phyloP scores from a whole-genome alignment of 176 grass and related monocot genomes.

The Oryza longistaminata region DNA sequence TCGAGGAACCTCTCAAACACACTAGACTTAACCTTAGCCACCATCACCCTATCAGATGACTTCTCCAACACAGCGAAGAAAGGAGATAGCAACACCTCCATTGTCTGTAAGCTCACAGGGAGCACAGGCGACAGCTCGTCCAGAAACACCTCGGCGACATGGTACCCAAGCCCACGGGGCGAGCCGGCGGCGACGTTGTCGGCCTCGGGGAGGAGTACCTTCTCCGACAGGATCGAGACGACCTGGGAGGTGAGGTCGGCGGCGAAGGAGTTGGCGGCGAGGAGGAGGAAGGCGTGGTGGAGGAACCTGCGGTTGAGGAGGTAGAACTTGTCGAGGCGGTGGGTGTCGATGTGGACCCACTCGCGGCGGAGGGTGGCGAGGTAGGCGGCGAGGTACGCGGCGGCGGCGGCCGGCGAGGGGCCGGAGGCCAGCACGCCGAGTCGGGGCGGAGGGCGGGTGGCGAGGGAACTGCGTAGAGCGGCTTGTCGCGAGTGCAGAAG shows the following conservation, averaged over 20 bases:
- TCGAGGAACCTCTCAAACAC: slow-evolving; percentile 63
- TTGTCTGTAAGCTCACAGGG: slow-evolving; percentile 45
- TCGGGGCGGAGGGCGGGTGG: too few relatives aligned
- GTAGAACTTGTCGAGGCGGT: slow-evolving; percentile 98
- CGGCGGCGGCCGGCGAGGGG: slow-evolving; percentile 30
- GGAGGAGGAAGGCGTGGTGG: slow-evolving; percentile 65
- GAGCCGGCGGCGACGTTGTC: slow-evolving; percentile 31
- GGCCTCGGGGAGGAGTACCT: slow-evolving; percentile 48
- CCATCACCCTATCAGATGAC: slow-evolving; percentile 62
- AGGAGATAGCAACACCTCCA: slow-evolving; percentile 51
- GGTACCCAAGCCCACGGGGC: slow-evolving; percentile 64
- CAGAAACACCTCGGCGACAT: slow-evolving; percentile 75
- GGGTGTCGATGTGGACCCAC: slow-evolving; percentile 82
- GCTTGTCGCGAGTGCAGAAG: slow-evolving; percentile 94
- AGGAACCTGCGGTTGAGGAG: slow-evolving; percentile 82
- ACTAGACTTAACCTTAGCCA: slow-evolving; percentile 68
- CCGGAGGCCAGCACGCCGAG: slow-evolving; percentile 54
- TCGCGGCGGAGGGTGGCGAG: slow-evolving; percentile 82
- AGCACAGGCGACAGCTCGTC: slow-evolving; percentile 73
- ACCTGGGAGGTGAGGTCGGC: slow-evolving; percentile 35
- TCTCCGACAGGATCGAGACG: slow-evolving; percentile 48
- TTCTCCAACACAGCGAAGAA: slow-evolving; percentile 76
- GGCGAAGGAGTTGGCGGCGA: slow-evolving; percentile 54
- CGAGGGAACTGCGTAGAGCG: slow-evolving; percentile 70
- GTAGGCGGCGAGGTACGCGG: slow-evolving; percentile 61